phyloP scores from a whole-genome alignment of 805 yeast genomes.

The Alloascoidea hylecoeti region DNA sequence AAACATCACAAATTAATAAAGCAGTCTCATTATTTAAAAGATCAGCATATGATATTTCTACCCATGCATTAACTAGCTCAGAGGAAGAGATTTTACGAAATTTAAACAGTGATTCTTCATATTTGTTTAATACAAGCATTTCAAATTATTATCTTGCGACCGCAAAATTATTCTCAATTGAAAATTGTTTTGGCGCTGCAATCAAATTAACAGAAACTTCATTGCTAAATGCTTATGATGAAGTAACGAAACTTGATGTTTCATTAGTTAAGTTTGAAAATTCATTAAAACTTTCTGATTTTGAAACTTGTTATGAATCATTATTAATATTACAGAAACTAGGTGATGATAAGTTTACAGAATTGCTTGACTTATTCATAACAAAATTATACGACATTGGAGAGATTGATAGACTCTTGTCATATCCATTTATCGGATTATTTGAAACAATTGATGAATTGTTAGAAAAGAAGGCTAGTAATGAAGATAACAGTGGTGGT shows the following conservation, averaged over 20 bases:
- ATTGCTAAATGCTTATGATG: constrained; percentile 10
- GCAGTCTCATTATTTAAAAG: constrained; percentile 18
- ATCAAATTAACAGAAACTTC: constrained; percentile 19
- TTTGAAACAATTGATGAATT: constrained; percentile 26
- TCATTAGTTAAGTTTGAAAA: constrained; percentile 12
- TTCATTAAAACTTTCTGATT: constrained; percentile 17
- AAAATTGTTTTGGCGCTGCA: constrained; percentile 18
- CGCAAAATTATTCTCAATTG: constrained; percentile 21
- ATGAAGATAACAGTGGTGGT: constrained; percentile 13
- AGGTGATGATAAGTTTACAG: constrained; percentile 4
- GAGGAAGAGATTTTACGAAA: constrained; percentile 11
- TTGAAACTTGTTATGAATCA: constrained; percentile 20
- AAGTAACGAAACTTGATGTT: constrained; percentile 11
- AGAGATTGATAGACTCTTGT: constrained; percentile 22
- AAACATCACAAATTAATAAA: constrained; percentile 11
- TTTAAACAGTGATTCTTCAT: constrained; percentile 10
- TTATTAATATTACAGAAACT: constrained; percentile 12
- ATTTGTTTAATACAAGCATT: constrained; percentile 16
- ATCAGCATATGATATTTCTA: constrained; percentile 16
- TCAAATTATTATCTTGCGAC: constrained; percentile 23
- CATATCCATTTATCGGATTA: constrained; percentile 29
- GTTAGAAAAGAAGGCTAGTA: constrained; percentile 15
- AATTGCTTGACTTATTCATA: constrained; percentile 20
- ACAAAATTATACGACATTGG: constrained; percentile 23
- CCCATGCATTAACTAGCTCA: constrained; percentile 10